A percentile compares a stretch with the other conserved stretches of the same genome.
These are phyloP conservation scores for Colletotrichum lini DNA, from an alignment of 2,329 filamentous ascomycete genomes.

Conservation along the genomic window DNA sequence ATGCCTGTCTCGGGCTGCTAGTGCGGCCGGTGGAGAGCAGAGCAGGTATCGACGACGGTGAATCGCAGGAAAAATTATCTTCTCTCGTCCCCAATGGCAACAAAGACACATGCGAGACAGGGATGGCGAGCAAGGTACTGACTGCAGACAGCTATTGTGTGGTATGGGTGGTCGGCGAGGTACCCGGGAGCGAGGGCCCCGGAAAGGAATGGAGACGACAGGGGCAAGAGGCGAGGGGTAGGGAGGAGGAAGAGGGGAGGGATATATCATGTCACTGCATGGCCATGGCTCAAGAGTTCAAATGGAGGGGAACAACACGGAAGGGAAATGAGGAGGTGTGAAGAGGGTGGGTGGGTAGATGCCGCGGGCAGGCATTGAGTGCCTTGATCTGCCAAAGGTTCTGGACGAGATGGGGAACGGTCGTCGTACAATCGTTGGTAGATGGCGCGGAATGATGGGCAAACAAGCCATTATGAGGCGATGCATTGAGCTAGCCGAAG, in stretches of 20 bases:
- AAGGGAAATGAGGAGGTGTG: constrained; percentile 27
- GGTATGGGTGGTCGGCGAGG: constrained; percentile 27
- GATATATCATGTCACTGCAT: constrained; percentile 15
- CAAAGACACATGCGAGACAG: constrained; percentile 27
- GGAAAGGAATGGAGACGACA: constrained; percentile 30
- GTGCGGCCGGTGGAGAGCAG: background rate
- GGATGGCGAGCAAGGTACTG: constrained; percentile 21
- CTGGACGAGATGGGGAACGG: constrained; percentile 11
- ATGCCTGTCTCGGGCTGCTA: constrained; percentile 17
- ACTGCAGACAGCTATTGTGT: constrained; percentile 11
- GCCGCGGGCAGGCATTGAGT: constrained; percentile 5
- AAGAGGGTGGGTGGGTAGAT: constrained; percentile 19
- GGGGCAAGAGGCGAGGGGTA: constrained; percentile 1
- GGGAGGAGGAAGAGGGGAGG: constrained; percentile 1
- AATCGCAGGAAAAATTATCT: constrained; percentile 22
- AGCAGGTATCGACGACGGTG: background rate
- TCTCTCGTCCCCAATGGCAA: constrained; percentile 12
- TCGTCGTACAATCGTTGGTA: constrained; percentile 30
- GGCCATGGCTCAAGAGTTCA: constrained; percentile 18
- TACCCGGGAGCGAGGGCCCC: constrained; percentile 33
- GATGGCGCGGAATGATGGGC: constrained; percentile 38
- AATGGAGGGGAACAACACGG: constrained; percentile 11
- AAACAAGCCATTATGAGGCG: constrained; percentile 11
- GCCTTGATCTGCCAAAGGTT: constrained; percentile 28
- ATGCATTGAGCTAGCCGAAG: background rate